Evolutionary conservation across 495 filamentous ascomycete genomes (phyloP).

Genomic region (Endocarpon pusillum): DNA sequence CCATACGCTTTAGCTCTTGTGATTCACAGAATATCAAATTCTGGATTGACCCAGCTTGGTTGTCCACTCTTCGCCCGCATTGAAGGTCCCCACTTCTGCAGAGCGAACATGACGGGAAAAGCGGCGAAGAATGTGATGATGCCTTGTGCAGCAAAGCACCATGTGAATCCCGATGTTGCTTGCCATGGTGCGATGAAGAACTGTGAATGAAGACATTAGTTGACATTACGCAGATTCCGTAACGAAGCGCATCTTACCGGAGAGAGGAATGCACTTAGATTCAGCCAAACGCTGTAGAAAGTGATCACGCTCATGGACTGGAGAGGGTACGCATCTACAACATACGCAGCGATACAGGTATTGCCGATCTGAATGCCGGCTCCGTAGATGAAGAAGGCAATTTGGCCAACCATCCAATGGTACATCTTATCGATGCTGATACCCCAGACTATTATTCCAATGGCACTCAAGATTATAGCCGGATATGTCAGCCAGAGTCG

Average conservation of each 20-base stretch:
- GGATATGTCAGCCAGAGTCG: constrained; percentile 42
- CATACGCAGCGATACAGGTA: constrained; percentile 35
- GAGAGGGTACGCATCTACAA: constrained; percentile 40
- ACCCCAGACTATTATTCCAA: constrained; percentile 36
- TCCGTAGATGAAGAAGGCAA: constrained; percentile 40
- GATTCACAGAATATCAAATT: no score
- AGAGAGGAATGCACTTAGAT: constrained; percentile 31
- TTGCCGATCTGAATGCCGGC: constrained; percentile 47
- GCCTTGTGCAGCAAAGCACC: constrained; percentile 39
- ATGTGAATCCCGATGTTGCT: constrained; percentile 32
- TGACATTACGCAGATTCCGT: no score
- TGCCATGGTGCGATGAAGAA: constrained; percentile 44
- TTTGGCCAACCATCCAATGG: constrained; percentile 44
- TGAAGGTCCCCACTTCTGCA: constrained; percentile 30
- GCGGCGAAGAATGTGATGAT: constrained; percentile 29
- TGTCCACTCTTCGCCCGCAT: constrained; percentile 15
- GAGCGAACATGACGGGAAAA: constrained; percentile 19
- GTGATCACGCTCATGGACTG: constrained; percentile 42
- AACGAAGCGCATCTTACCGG: no score
- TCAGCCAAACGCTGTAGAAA: constrained; percentile 45
- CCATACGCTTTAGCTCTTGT: no score
- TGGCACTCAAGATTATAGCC: constrained; percentile 29
- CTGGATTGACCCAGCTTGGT: constrained; percentile 27
- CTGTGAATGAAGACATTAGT: no score
- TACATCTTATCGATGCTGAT: constrained; percentile 35